These are phyloP conservation scores for Pilaira anomala DNA, from an alignment of 192 early-diverging fungal species.

Conservation along the genomic window DNA sequence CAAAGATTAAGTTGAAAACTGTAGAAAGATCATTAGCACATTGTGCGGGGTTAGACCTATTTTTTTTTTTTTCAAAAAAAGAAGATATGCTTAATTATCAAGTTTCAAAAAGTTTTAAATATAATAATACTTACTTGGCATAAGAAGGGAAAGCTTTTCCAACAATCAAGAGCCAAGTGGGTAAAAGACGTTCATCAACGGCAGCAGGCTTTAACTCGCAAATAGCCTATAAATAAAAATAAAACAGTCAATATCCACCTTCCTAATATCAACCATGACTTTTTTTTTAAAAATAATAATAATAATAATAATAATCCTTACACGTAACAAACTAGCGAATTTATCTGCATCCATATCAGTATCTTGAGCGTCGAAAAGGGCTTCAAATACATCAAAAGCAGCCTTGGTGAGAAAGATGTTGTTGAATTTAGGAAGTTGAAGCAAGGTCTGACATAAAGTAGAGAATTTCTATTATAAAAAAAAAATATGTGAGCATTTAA, in stretches of 20 bases:
- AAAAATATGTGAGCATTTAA: too few relatives aligned
- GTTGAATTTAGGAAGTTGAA: conserved; percentile 77
- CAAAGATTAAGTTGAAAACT: conserved; percentile 62
- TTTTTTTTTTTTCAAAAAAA: too few relatives aligned
- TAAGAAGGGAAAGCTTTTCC: conserved; percentile 69
- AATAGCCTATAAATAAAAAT: conserved; percentile 40
- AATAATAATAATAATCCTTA: conserved; percentile 12
- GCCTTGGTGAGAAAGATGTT: conserved; percentile 75
- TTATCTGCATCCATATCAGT: conserved; percentile 40
- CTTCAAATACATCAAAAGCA: conserved; percentile 71
- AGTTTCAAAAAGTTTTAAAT: background rate
- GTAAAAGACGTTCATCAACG: conserved; percentile 76
- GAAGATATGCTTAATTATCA: background rate
- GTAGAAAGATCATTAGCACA: conserved; percentile 51
- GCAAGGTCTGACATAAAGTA: conserved; percentile 66
- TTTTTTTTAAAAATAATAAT: too few relatives aligned
- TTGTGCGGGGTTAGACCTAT: conserved; percentile 40
- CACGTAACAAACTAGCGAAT: conserved; percentile 27
- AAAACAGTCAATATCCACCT: background rate
- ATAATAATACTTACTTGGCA: conserved; percentile 55
- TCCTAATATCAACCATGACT: too few relatives aligned
- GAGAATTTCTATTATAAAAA: conserved; percentile 46
- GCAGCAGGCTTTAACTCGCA: conserved; percentile 81
- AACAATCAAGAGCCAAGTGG: conserved; percentile 82
- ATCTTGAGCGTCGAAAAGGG: conserved; percentile 51